Evolutionary conservation across 176 grass and related monocot species (phyloP).

Genomic region (Oryza brachyantha): DNA sequence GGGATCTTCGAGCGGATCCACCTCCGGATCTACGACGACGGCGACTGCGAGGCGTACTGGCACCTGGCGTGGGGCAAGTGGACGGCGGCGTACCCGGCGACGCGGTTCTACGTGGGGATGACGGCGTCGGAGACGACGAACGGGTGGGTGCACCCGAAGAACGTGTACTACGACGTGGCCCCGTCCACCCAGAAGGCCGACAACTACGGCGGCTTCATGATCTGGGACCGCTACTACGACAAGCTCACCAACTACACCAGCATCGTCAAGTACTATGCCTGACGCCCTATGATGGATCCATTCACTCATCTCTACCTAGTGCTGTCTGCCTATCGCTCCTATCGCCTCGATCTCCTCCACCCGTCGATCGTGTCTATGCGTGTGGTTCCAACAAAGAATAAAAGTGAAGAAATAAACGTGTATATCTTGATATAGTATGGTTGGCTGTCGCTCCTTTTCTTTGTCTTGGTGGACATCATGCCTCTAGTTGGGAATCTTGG

Average conservation of each 20-base stretch:
- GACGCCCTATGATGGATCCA: too few species aligned
- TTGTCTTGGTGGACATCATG: too few species aligned
- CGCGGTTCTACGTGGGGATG: not conserved
- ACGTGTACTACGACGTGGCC: slow-evolving; percentile 12
- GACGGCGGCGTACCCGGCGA: not conserved
- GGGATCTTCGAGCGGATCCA: slow-evolving; percentile 5
- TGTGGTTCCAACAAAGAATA: too few species aligned
- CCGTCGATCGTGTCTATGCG: too few species aligned
- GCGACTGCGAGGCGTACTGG: slow-evolving; percentile 1
- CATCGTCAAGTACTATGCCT: slow-evolving; percentile 1
- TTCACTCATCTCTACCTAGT: too few species aligned
- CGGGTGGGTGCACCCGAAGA: slow-evolving; percentile 30
- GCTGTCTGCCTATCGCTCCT: too few species aligned
- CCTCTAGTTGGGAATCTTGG: too few species aligned
- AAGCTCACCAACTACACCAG: slow-evolving; percentile 20
- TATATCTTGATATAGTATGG: too few species aligned
- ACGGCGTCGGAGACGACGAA: slow-evolving; percentile 21
- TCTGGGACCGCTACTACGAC: slow-evolving; percentile 21
- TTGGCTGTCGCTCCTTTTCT: too few species aligned
- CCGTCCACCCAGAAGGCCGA: slow-evolving; percentile 17
- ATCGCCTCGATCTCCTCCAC: too few species aligned
- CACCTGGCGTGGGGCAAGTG: slow-evolving; percentile 29
- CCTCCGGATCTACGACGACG: slow-evolving; percentile 29
- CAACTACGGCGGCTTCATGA: slow-evolving; percentile 27
- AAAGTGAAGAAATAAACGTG: too few species aligned